Evolutionary conservation across 73 alveolate genomes (phyloP).

Genomic region (Paramecium sonneborni): DNA sequence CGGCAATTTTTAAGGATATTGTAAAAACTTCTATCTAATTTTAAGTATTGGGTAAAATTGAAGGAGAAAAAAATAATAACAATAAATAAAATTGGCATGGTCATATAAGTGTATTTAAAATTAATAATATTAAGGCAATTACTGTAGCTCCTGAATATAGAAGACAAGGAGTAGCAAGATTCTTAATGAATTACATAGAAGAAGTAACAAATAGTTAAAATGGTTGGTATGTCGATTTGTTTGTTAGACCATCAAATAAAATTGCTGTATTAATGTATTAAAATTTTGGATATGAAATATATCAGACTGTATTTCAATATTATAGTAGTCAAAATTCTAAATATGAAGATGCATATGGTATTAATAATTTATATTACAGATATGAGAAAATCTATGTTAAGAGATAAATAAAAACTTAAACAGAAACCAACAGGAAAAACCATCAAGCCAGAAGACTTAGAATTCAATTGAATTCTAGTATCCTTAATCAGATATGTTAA

Average conservation of each 20-base stretch:
- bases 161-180: constrained; percentile 97
- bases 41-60: constrained; percentile 94
- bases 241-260: constrained; percentile 94
- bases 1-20: constrained; percentile 93
- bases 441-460: constrained; percentile 89
- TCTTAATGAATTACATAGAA: constrained; percentile 95
- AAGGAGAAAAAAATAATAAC: constrained; percentile 92
- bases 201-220: constrained; percentile 90
- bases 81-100: constrained; percentile 97
- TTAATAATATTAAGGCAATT: constrained; percentile 75
- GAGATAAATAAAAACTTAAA: constrained; percentile 87
- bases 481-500: too few species aligned
- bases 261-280: constrained; percentile 95
- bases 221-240: constrained; percentile 97
- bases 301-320: constrained; percentile 86
- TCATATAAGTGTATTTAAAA: constrained; percentile 80
- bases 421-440: constrained; percentile 83
- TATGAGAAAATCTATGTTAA: constrained; percentile 96
- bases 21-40: background rate
- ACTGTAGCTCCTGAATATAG: constrained; percentile 98
- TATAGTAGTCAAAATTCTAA: constrained; percentile 89
- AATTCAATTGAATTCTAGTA: constrained; percentile 72
- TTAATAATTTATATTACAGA: constrained; percentile 67
- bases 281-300: constrained; percentile 91
- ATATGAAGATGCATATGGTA: constrained; percentile 92